phyloP scores from a whole-genome alignment of 179 eudicot species.

The Actinidia polygama region DNA sequence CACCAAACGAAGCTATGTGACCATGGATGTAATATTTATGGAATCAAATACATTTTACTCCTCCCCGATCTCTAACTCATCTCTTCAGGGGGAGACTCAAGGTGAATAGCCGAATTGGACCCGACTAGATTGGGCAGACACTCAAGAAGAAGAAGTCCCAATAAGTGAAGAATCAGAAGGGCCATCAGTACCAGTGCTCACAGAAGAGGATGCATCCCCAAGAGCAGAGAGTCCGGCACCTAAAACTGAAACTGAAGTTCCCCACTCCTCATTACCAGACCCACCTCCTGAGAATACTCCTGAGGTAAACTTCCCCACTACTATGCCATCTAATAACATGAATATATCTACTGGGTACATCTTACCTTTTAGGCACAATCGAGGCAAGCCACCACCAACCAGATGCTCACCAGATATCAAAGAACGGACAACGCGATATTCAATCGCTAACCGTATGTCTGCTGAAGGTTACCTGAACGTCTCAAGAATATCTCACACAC shows the following conservation, averaged over 20 bases:
- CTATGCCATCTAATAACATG: neutral
- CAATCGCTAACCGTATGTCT: too few species aligned
- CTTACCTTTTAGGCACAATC: neutral
- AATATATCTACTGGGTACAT: neutral
- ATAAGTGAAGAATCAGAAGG: neutral
- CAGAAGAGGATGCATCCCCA: too few species aligned
- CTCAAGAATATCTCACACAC: too few species aligned
- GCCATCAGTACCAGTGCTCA: too few species aligned
- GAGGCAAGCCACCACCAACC: too few species aligned
- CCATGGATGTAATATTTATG: neutral
- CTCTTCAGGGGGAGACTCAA: neutral
- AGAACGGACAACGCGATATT: too few species aligned
- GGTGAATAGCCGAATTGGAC: neutral
- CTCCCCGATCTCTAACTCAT: neutral
- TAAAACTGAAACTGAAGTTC: neutral
- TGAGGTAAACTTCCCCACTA: neutral
- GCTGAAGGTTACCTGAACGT: too few species aligned
- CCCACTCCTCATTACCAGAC: neutral
- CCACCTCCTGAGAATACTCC: neutral
- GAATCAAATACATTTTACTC: neutral
- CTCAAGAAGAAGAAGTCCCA: neutral
- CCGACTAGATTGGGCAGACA: neutral
- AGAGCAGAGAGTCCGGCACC: too few species aligned
- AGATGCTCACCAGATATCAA: too few species aligned
- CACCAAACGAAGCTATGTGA: neutral